Conservation (phyloP, 2,329 filamentous ascomycete genomes). For the Xylaria digitata region DNA sequence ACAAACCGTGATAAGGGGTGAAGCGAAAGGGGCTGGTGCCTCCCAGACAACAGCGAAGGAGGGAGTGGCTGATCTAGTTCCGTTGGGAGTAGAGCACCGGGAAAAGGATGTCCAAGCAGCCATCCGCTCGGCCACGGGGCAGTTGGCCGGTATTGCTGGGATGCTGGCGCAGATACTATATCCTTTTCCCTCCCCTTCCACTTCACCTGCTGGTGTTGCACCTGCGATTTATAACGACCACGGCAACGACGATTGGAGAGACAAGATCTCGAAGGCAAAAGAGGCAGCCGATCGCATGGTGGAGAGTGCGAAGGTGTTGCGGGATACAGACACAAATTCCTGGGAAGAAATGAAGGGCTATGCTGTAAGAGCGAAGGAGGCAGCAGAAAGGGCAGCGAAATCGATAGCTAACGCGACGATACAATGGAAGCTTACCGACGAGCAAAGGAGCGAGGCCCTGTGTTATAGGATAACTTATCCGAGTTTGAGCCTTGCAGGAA, state of each 20-base stretch:
- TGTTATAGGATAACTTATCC: slow-evolving; percentile 23
- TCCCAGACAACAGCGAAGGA: background rate
- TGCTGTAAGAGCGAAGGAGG: slow-evolving; percentile 16
- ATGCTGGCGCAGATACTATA: slow-evolving; percentile 11
- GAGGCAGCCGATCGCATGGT: slow-evolving; percentile 24
- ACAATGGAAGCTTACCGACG: slow-evolving; percentile 30
- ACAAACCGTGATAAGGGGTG: slow-evolving; percentile 4
- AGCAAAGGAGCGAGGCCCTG: slow-evolving; percentile 22
- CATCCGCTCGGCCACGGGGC: slow-evolving; percentile 21
- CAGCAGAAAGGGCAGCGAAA: slow-evolving; percentile 21
- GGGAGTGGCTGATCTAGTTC: background rate
- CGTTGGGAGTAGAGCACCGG: background rate
- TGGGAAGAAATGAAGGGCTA: slow-evolving; percentile 24
- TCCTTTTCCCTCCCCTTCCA: background rate
- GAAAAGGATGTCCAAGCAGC: slow-evolving; percentile 9
- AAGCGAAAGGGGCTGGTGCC: background rate
- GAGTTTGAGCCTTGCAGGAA: background rate
- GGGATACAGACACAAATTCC: slow-evolving; percentile 6
- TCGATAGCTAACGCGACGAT: slow-evolving; percentile 19
- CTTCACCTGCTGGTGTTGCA: no score
- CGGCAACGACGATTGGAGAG: background rate
- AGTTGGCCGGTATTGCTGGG: slow-evolving; percentile 22
- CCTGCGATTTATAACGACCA: background rate
- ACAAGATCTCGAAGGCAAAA: slow-evolving; percentile 16
- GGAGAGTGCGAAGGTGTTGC: slow-evolving; percentile 24